Evolutionary conservation across 371 early-diverging fungal species (phyloP).

Genomic region (Dinochytrium kinnereticum): DNA sequence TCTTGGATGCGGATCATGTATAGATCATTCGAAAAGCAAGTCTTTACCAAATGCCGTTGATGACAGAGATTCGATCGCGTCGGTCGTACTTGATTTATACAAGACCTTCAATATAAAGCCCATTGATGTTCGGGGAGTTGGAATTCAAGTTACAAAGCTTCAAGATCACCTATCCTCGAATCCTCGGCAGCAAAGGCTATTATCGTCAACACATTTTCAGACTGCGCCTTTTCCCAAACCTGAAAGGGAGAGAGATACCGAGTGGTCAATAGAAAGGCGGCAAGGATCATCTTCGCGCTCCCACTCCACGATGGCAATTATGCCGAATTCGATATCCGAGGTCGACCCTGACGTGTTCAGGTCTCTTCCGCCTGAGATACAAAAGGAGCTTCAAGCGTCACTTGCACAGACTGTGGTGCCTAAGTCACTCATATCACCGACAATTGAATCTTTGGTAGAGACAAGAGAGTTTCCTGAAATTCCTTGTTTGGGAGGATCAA

Average conservation of each 20-base stretch:
- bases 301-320: not conserved
- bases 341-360: not conserved
- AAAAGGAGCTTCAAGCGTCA: not conserved
- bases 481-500: not conserved
- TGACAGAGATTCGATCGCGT: slow-evolving; percentile 1
- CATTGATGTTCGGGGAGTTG: slow-evolving; percentile 45
- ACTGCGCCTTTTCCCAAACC: not conserved
- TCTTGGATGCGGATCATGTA: slow-evolving; percentile 49
- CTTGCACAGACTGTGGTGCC: not conserved
- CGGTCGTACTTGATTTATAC: slow-evolving; percentile 23
- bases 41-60: slow-evolving; percentile 1
- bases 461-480: too few species aligned
- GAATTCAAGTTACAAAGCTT: slow-evolving; percentile 40
- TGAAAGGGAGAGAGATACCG: not conserved
- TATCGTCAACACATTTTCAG: not conserved
- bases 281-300: not conserved
- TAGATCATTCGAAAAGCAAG: slow-evolving; percentile 27
- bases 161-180: not conserved
- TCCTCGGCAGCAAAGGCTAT: not conserved
- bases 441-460: not conserved
- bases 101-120: slow-evolving; percentile 24
- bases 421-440: not conserved
- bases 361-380: slow-evolving; percentile 7
- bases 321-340: not conserved
- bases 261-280: too few species aligned